phyloP scores from a whole-genome alignment of 306 rosid species.

The Cucumis hystrix region DNA sequence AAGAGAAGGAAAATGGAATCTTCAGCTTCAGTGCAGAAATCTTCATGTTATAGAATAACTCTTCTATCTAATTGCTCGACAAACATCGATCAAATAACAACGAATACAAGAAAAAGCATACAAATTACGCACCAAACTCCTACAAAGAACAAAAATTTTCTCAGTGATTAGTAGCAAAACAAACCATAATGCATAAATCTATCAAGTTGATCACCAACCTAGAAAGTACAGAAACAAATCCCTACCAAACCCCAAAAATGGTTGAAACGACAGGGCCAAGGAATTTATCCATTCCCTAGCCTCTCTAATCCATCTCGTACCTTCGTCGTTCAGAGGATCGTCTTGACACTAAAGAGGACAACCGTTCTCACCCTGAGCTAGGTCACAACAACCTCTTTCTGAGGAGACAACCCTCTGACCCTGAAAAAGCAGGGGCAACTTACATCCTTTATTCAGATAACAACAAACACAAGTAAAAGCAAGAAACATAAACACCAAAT shows the following conservation, averaged over 20 bases:
- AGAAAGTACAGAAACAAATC: neutral
- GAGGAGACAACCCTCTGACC: neutral
- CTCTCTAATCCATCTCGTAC: neutral
- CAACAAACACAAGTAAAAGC: neutral
- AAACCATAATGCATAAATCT: neutral
- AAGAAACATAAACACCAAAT: neutral
- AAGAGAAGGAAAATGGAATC: neutral
- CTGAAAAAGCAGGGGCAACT: neutral
- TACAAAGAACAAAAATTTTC: neutral
- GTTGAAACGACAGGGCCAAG: neutral
- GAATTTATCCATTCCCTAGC: neutral
- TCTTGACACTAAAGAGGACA: neutral
- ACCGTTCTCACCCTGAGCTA: neutral
- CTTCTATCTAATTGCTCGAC: neutral
- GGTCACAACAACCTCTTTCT: neutral
- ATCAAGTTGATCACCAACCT: neutral
- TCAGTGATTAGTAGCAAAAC: neutral
- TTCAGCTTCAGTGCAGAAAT: neutral
- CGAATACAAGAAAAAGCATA: neutral
- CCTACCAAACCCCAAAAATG: constrained; percentile 2
- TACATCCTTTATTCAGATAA: neutral
- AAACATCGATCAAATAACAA: neutral
- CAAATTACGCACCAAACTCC: neutral
- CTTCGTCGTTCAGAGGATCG: neutral
- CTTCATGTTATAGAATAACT: neutral